Evolutionary conservation across 768 basidiomycete species (phyloP).

Genomic region (Gymnopilus dilepis): DNA sequence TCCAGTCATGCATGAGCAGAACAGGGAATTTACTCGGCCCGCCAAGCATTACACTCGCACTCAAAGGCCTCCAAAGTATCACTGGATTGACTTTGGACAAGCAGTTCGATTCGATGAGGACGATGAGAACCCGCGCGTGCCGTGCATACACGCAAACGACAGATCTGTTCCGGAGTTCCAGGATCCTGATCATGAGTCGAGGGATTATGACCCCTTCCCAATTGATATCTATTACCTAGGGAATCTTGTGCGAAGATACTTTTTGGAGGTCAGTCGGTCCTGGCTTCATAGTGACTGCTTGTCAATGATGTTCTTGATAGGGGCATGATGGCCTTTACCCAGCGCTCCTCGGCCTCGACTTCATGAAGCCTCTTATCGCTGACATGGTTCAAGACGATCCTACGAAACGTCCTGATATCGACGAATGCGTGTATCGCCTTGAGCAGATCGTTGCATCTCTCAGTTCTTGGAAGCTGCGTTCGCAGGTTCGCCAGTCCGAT

Average conservation of each 20-base stretch:
- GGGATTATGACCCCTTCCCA: slow-evolving; percentile 1
- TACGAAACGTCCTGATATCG: slow-evolving; percentile 9
- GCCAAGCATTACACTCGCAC: slow-evolving; percentile 15
- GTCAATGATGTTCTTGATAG: too few relatives aligned
- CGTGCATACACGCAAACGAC: not conserved
- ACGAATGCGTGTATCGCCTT: not conserved
- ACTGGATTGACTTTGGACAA: slow-evolving; percentile 21
- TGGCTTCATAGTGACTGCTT: not conserved
- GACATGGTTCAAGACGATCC: slow-evolving; percentile 13
- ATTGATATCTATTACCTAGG: slow-evolving; percentile 11
- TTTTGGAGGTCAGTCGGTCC: slow-evolving; percentile 1
- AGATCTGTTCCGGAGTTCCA: not conserved
- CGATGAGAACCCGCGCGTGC: not conserved
- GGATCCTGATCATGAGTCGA: not conserved
- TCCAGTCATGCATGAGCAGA: not conserved
- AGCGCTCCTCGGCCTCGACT: not conserved
- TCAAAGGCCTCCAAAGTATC: slow-evolving; percentile 17
- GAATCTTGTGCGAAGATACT: not conserved
- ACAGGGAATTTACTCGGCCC: not conserved
- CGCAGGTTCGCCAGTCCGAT: not conserved
- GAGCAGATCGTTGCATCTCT: slow-evolving; percentile 1
- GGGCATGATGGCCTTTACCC: too few relatives aligned
- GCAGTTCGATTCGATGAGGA: slow-evolving; percentile 6
- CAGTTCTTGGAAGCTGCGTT: slow-evolving; percentile 7
- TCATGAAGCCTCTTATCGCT: not conserved